Base-by-base conservation (phyloP, 352 stramenopile species). In the Phytophthora constricta region DNA sequence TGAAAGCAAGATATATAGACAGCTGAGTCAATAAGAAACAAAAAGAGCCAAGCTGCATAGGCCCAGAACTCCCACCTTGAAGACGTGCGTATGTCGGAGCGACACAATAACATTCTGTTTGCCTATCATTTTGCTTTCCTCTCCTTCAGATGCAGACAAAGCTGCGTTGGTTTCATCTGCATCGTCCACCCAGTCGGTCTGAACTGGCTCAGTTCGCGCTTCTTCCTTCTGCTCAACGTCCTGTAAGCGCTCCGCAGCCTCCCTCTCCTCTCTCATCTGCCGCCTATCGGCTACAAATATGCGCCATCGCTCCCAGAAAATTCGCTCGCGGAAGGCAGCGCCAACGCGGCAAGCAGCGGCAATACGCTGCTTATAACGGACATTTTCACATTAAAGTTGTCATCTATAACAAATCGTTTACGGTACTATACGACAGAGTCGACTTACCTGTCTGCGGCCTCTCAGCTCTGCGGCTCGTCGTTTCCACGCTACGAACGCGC, bases 291-390 rank as follows among this genome's bases (percentile, higher is more conserved):
- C n/a, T 22, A 72, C 43, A 60, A 64, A 57, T 16, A 49, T 57
- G 42, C 41, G 49, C 80, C 80, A 88, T 49, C 67, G 62, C 8
- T 52, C 39, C 72, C 73, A 82, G 23, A 74, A 81, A 0, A 75
- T 27, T 19, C 73, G 70, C 50, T 80, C 72, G 46, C 65, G 79
- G 42, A 89, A 84, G 23, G 39, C 31, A 5, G 80, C 69, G 22
- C 80, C 80, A 5, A 86, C 68, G 1, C 65, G 76, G 62, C 80
- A 89, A 4, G 80, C 77, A 27, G 65, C 55, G 8, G 78, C 68
- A 27, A 85, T 45, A 13, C 68, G 75, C 80, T 89, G 26, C 2
- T 41, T 33, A 48, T 13, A 65, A 23, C 2, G 57, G 13, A 17
- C 4, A 49, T 26, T 53, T 48, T 26, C 57, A 19, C 28, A 20